These are phyloP conservation scores for Sabuloglossum arenarium DNA, from an alignment of 495 filamentous ascomycete species.

Conservation along the genomic window DNA sequence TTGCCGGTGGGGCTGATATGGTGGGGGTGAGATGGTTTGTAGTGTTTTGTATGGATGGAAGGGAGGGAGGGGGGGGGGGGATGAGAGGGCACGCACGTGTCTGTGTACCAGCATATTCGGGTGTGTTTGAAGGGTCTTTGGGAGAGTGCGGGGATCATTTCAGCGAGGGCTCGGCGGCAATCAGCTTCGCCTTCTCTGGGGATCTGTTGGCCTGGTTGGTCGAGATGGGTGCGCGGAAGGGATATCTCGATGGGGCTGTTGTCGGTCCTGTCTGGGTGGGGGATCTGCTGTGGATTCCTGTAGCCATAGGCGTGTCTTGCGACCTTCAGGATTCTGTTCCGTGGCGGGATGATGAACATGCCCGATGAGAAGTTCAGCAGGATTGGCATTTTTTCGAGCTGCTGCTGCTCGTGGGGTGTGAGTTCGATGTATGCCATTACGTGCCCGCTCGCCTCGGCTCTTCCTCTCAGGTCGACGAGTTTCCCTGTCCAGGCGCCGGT, in stretches of 20 bases:
- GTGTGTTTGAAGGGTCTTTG: slow-evolving; percentile 44
- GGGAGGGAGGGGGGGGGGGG: neutral
- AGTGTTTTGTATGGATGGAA: neutral
- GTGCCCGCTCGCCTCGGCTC: slow-evolving; percentile 61
- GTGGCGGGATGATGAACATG: slow-evolving; percentile 67
- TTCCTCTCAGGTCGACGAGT: slow-evolving; percentile 59
- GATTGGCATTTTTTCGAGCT: slow-evolving; percentile 44
- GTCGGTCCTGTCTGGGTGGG: slow-evolving; percentile 18
- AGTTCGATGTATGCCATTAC: slow-evolving; percentile 55
- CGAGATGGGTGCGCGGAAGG: slow-evolving; percentile 11
- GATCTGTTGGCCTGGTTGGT: slow-evolving; percentile 23
- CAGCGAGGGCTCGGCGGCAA: slow-evolving; percentile 36
- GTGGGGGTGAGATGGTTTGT: neutral
- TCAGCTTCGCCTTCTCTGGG: slow-evolving; percentile 38
- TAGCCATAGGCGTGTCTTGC: slow-evolving; percentile 74
- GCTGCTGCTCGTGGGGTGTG: slow-evolving; percentile 41
- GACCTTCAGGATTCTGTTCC: slow-evolving; percentile 50
- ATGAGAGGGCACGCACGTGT: slow-evolving; percentile 30
- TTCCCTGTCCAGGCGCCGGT: slow-evolving; percentile 68
- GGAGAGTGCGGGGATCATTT: slow-evolving; percentile 39
- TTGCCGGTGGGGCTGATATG: slow-evolving; percentile 36
- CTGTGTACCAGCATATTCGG: slow-evolving; percentile 79
- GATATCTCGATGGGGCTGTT: slow-evolving; percentile 8
- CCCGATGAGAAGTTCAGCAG: slow-evolving; percentile 62
- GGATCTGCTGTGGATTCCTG: slow-evolving; percentile 33